Percentiles rank a stretch among this genome's conserved stretches.
Conservation (phyloP, 768 basidiomycete species). For the Suillus occidentalis region DNA sequence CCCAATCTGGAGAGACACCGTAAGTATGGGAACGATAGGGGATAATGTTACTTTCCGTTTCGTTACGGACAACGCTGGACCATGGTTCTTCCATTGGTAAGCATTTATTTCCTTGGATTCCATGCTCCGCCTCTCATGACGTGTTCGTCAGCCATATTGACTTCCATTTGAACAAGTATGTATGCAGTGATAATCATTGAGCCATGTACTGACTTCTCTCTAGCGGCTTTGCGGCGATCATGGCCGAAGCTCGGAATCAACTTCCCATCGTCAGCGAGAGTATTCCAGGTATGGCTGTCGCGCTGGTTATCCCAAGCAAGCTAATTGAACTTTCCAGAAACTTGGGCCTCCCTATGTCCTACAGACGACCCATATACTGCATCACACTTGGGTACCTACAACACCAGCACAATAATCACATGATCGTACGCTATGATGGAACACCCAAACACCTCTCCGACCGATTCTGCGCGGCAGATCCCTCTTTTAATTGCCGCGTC, state of each 20-base stretch:
- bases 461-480: neutral
- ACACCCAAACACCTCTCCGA: neutral
- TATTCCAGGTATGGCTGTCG: constrained; percentile 20
- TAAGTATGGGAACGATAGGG: constrained; percentile 32
- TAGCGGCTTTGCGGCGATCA: constrained; percentile 32
- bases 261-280: constrained; percentile 1
- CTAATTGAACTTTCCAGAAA: constrained; percentile 11
- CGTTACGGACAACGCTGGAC: constrained; percentile 64
- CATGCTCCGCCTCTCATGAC: constrained; percentile 2
- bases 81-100: constrained; percentile 51
- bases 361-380: constrained; percentile 1
- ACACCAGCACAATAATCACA: neutral
- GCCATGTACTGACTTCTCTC: constrained; percentile 8
- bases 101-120: neutral
- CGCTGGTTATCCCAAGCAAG: neutral
- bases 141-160: constrained; percentile 28
- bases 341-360: constrained; percentile 15
- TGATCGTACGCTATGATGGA: neutral
- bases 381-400: too few species aligned
- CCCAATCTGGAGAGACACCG: constrained; percentile 35
- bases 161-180: constrained; percentile 29
- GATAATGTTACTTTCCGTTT: constrained; percentile 58
- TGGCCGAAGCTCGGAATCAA: constrained; percentile 26
- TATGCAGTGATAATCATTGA: neutral
- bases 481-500: neutral